Conservation (phyloP, 768 basidiomycete species). For the Coprinopsis sp. region DNA sequence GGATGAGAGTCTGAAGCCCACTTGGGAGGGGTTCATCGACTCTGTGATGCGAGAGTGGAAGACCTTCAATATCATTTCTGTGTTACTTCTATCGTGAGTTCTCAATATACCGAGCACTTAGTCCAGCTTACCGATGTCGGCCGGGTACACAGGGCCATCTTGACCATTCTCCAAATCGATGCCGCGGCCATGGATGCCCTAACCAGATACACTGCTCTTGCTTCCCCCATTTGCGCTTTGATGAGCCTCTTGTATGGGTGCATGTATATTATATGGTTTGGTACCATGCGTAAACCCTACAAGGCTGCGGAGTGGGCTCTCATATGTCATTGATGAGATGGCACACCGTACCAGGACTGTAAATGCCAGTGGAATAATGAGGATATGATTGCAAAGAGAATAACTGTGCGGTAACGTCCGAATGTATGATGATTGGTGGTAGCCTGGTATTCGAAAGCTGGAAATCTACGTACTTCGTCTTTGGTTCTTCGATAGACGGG, state of each 20-base stretch:
- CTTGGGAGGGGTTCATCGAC: slow-evolving; percentile 13
- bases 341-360: too few relatives aligned
- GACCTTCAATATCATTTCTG: slow-evolving; percentile 14
- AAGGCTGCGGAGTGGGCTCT: slow-evolving; percentile 63
- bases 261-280: slow-evolving; percentile 60
- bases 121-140: neutral
- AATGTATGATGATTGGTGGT: too few relatives aligned
- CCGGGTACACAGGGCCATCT: slow-evolving; percentile 23
- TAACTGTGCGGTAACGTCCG: too few relatives aligned
- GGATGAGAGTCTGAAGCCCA: neutral
- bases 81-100: slow-evolving; percentile 11
- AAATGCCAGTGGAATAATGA: too few relatives aligned
- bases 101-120: neutral
- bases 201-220: slow-evolving; percentile 50
- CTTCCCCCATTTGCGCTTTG: slow-evolving; percentile 54
- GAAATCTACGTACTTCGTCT: too few relatives aligned
- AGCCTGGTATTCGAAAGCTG: too few relatives aligned
- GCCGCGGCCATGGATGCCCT: slow-evolving; percentile 46
- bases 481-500: too few relatives aligned
- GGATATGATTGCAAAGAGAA: too few relatives aligned
- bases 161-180: slow-evolving; percentile 31
- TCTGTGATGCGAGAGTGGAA: slow-evolving; percentile 13
- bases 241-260: slow-evolving; percentile 64
- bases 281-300: slow-evolving; percentile 58
- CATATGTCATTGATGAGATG: slow-evolving; percentile 30